Evolutionary conservation across 2,329 filamentous ascomycete genomes (phyloP).

Genomic region (Mollisia scopiformis): DNA sequence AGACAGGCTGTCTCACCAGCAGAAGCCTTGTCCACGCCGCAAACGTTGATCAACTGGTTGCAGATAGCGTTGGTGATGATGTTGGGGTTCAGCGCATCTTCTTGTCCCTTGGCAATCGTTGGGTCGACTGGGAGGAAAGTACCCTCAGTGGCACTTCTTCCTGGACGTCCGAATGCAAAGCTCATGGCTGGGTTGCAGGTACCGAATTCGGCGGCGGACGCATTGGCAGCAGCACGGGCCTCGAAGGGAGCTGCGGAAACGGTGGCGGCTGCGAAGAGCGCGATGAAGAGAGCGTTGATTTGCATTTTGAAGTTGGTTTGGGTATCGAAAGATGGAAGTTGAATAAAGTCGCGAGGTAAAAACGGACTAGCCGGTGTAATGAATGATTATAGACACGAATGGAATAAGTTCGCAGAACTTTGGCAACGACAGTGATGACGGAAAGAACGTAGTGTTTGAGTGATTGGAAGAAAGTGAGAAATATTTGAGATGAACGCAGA

Average conservation of each 20-base stretch:
- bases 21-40: constrained; percentile 45
- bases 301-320: constrained; percentile 2
- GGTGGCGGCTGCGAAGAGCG: constrained; percentile 14
- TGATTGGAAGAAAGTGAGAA: background rate
- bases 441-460: constrained; percentile 4
- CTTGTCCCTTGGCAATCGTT: constrained; percentile 59
- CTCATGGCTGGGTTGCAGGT: constrained; percentile 52
- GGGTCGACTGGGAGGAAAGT: constrained; percentile 69
- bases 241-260: constrained; percentile 1
- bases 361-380: constrained; percentile 14
- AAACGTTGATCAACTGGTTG: constrained; percentile 69
- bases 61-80: constrained; percentile 75
- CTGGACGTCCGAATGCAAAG: constrained; percentile 54
- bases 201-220: constrained; percentile 45
- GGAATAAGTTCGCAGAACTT: constrained; percentile 29
- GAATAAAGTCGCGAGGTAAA: constrained; percentile 6
- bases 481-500: background rate
- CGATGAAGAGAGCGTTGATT: constrained; percentile 11
- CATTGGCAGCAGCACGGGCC: background rate
- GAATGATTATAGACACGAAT: constrained; percentile 11
- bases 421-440: background rate
- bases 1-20: constrained; percentile 57
- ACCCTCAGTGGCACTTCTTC: constrained; percentile 58
- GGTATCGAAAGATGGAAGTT: background rate
- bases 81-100: constrained; percentile 70